phyloP scores from a whole-genome alignment of 148 eudicot genomes.

The Rhododendron williamsianum region DNA sequence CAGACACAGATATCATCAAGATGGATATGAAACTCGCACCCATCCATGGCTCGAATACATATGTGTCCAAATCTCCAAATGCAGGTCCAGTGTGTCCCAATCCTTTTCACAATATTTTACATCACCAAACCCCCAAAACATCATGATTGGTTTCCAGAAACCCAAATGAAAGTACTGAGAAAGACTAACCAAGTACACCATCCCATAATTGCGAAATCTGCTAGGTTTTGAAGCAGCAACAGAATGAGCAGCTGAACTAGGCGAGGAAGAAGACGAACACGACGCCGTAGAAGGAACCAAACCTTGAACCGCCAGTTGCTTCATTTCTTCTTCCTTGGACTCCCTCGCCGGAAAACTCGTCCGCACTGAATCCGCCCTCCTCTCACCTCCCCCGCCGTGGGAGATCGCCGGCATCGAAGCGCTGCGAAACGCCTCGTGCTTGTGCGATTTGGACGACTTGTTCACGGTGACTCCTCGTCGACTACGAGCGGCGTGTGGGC shows the following conservation, averaged over 20 bases:
- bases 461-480: conserved; percentile 12
- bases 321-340: conserved; percentile 26
- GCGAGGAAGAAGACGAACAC: conserved; percentile 5
- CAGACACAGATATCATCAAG: background rate
- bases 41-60: background rate
- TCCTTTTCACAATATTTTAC: background rate
- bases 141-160: background rate
- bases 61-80: background rate
- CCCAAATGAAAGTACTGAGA: background rate
- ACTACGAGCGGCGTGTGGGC: conserved; percentile 36
- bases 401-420: conserved; percentile 23
- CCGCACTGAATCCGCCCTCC: background rate
- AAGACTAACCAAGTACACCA: conserved; percentile 33
- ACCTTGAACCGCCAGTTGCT: conserved; percentile 26
- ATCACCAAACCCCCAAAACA: background rate
- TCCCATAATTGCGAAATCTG: conserved; percentile 18
- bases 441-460: conserved; percentile 26
- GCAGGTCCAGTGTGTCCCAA: background rate
- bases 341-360: background rate
- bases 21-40: background rate
- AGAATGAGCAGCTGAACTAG: background rate
- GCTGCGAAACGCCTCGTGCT: conserved; percentile 13
- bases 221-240: conserved; percentile 13
- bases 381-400: background rate
- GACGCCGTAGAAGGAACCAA: conserved; percentile 12